These are phyloP conservation scores for Vigna trinervia DNA, from an alignment of 306 rosid genomes.

Conservation along the genomic window DNA sequence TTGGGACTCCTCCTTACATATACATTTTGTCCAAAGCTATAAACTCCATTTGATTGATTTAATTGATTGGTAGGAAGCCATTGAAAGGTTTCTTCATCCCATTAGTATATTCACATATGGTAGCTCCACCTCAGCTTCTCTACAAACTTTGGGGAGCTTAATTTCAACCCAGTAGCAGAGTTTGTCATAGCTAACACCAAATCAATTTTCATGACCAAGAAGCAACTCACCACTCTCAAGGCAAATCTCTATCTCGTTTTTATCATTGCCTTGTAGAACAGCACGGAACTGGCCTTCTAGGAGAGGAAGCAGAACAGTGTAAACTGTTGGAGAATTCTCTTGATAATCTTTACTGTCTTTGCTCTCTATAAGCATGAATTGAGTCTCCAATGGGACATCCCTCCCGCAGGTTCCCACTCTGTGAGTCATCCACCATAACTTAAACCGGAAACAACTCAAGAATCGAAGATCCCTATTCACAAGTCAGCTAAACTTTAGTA, in stretches of 20 bases:
- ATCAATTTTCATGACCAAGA: constrained; percentile 50
- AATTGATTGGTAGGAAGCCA: constrained; percentile 50
- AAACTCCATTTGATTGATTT: constrained; percentile 65
- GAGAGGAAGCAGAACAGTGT: constrained; percentile 94
- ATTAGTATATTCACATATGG: constrained; percentile 46
- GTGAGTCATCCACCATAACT: constrained; percentile 99
- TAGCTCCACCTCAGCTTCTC: constrained; percentile 56
- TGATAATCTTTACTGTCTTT: constrained; percentile 54
- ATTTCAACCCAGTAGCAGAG: background rate
- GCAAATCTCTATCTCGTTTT: constrained; percentile 83
- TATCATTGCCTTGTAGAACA: constrained; percentile 89
- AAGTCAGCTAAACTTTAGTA: background rate
- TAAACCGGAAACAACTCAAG: constrained; percentile 92
- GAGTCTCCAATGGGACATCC: constrained; percentile 95
- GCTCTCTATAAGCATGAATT: constrained; percentile 90
- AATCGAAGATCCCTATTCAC: constrained; percentile 72
- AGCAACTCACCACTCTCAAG: constrained; percentile 92
- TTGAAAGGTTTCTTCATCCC: constrained; percentile 55
- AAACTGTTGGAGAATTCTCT: constrained; percentile 63
- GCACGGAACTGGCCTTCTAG: constrained; percentile 93
- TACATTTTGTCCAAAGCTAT: constrained; percentile 54
- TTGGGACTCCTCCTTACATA: constrained; percentile 51
- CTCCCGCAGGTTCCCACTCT: constrained; percentile 89
- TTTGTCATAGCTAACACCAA: constrained; percentile 34
- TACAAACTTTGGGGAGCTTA: background rate